phyloP scores from a whole-genome alignment of 352 stramenopile species.

The Plasmopara viticola region DNA sequence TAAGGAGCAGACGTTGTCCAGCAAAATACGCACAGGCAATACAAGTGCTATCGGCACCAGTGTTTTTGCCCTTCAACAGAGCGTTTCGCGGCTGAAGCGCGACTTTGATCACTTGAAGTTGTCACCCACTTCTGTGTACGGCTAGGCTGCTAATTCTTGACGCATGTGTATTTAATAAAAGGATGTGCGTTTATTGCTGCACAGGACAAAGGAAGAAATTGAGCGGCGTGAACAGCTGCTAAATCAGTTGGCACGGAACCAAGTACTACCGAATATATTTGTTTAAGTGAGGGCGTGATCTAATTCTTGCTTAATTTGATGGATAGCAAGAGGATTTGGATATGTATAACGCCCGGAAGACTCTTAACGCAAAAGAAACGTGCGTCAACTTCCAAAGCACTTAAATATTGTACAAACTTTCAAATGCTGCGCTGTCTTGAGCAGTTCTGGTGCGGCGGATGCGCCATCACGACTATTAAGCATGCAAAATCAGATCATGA shows the following conservation, averaged over 20 bases:
- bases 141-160: background rate
- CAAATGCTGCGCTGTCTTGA: slow-evolving; percentile 3
- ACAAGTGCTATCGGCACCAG: slow-evolving; percentile 58
- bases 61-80: slow-evolving; percentile 82
- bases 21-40: slow-evolving; percentile 66
- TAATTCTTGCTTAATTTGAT: slow-evolving; percentile 3
- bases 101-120: slow-evolving; percentile 78
- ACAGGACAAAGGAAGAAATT: slow-evolving; percentile 64
- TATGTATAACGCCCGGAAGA: slow-evolving; percentile 63
- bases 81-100: slow-evolving; percentile 64
- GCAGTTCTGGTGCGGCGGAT: slow-evolving; percentile 25
- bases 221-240: slow-evolving; percentile 60
- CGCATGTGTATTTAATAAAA: background rate
- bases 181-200: background rate
- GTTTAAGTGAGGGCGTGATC: background rate
- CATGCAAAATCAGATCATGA: slow-evolving; percentile 89
- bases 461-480: slow-evolving; percentile 48
- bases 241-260: slow-evolving; percentile 51
- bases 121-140: slow-evolving; percentile 47
- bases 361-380: slow-evolving; percentile 23
- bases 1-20: slow-evolving; percentile 55
- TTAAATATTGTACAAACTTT: background rate
- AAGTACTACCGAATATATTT: slow-evolving; percentile 25
- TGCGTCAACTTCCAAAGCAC: slow-evolving; percentile 7
- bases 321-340: slow-evolving; percentile 66